These are phyloP conservation scores for Candida ulmi DNA, from an alignment of 805 yeast genomes.

Conservation along the genomic window DNA sequence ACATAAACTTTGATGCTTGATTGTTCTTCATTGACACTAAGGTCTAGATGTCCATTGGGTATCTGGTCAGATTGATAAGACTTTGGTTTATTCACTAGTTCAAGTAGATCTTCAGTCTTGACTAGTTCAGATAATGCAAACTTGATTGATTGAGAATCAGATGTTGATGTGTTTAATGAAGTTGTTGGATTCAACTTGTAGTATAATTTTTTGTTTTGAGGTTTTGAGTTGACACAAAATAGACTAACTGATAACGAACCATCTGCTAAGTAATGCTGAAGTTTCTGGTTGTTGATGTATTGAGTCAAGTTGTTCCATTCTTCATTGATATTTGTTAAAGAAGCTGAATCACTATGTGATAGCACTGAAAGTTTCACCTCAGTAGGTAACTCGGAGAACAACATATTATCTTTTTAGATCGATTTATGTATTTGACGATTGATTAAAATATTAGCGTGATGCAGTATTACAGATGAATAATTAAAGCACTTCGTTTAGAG, in stretches of 20 bases:
- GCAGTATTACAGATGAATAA: no score
- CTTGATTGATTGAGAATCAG: neutral
- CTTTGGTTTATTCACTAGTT: constrained; percentile 1
- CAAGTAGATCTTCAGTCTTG: constrained; percentile 5
- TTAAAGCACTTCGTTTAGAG: no score
- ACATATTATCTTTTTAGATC: neutral
- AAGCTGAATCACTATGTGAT: constrained; percentile 4
- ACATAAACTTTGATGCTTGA: constrained; percentile 6
- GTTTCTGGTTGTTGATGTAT: constrained; percentile 2
- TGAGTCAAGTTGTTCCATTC: neutral
- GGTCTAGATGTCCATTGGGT: constrained; percentile 9
- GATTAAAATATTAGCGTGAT: no score
- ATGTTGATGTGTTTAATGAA: neutral
- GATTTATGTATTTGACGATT: no score
- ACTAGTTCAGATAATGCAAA: constrained; percentile 1
- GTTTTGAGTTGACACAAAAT: constrained; percentile 7
- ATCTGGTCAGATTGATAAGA: neutral
- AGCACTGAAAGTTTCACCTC: constrained; percentile 12
- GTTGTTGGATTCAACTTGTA: constrained; percentile 4
- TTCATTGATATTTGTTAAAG: neutral
- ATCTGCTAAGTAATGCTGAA: neutral
- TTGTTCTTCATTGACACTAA: constrained; percentile 13
- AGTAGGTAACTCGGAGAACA: constrained; percentile 7
- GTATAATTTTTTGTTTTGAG: constrained; percentile 4
- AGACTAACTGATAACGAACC: constrained; percentile 2